Base-by-base conservation (phyloP, 2,329 filamentous ascomycete genomes). In the Fusarium globosum region DNA sequence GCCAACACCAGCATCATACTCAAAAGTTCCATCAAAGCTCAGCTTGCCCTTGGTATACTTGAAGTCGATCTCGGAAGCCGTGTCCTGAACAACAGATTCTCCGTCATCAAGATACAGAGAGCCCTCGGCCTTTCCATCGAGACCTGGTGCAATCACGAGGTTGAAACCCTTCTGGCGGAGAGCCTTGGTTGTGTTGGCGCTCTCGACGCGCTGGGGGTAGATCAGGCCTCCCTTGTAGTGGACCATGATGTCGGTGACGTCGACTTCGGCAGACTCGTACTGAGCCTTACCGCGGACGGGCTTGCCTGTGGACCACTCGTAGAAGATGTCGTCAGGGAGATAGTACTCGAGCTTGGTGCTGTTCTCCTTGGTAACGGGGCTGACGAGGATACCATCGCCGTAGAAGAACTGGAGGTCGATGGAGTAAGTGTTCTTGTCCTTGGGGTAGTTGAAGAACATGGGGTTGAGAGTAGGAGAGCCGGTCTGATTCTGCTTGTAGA, bases 31-130 rank as follows among this genome's bases (percentile, higher is more conserved):
- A 4, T 80, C 83, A 41, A 86, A 83, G 4, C 75, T 82, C 26
- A 93, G 83, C 64, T 82, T 83, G 36, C 88, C 87, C 8, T 85
- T 80, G 38, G 85, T 82, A 78, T 89, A 95, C 21, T 80, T 76
- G 76, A 95, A 93, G n/a, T 84, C 80, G 53, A 94, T 86, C 61
- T 88, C 82, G 2, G 87, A 89, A 7, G 86, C 88, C 2, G 77
- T 80, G 6, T 83, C 76, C 81, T 93, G 92, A 61, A 87, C 83
- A 43, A 94, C 76, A 28, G 87, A 90, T 68, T 90, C 88, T 18
- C 93, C 93, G 67, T 96, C 93, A 72, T 96, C 93, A 6, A 95
- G 84, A 77, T 95, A 95, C 66, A 96, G 82, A 26, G 84, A 84
- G 0, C 93, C 93, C 1, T 79, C 80, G 0, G 93, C 93, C 13